These are phyloP conservation scores for Carex myosuroides DNA, from an alignment of 176 grass and related monocot genomes.

Conservation along the genomic window DNA sequence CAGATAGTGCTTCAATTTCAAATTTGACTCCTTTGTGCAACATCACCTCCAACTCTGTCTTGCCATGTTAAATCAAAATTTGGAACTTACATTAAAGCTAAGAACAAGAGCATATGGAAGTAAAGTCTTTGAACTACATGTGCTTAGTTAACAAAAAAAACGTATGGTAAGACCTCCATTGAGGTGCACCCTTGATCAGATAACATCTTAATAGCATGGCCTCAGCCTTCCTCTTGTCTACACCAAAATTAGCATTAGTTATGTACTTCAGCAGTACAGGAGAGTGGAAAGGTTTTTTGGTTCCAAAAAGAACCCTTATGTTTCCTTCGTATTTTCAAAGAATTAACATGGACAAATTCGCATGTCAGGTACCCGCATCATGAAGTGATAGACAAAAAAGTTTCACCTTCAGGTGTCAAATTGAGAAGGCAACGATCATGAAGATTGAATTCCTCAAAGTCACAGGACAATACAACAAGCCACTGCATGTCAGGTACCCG, in stretches of 20 bases:
- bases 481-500: constrained; percentile 64
- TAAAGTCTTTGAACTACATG: neutral
- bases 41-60: too few relatives aligned
- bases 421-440: constrained; percentile 61
- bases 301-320: neutral
- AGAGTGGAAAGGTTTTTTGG: neutral
- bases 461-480: constrained; percentile 84
- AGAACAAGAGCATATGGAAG: too few relatives aligned
- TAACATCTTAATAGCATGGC: constrained; percentile 82
- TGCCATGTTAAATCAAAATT: too few relatives aligned
- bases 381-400: constrained; percentile 15
- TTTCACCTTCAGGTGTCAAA: constrained; percentile 71
- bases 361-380: too few relatives aligned
- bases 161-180: constrained; percentile 52
- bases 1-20: too few relatives aligned
- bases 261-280: neutral
- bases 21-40: neutral
- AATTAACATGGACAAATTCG: neutral
- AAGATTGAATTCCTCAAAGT: constrained; percentile 63
- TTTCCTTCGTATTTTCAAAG: neutral
- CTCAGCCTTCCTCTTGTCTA: constrained; percentile 72
- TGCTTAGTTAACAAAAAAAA: neutral
- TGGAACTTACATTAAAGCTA: too few relatives aligned
- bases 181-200: constrained; percentile 55
- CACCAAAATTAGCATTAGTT: constrained; percentile 9